These are phyloP conservation scores for Lepiota venenata DNA, from an alignment of 768 basidiomycete genomes.

Conservation along the genomic window DNA sequence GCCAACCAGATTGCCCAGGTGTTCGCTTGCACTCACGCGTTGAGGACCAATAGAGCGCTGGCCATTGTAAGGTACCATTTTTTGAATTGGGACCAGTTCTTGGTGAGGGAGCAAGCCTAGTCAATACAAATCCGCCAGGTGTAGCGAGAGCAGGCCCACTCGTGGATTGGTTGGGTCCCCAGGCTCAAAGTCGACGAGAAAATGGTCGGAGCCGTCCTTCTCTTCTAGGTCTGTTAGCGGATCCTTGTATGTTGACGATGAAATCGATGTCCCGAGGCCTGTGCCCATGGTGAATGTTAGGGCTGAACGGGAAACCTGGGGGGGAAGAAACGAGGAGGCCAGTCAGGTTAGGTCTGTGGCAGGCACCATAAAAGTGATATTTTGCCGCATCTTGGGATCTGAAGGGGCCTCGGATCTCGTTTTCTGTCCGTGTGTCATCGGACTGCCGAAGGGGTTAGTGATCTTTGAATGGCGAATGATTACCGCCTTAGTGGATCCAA, in stretches of 20 bases:
- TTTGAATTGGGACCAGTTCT: constrained; percentile 45
- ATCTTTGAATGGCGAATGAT: background rate
- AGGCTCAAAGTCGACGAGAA: constrained; percentile 32
- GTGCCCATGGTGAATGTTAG: background rate
- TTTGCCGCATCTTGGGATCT: constrained; percentile 3
- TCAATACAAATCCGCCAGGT: background rate
- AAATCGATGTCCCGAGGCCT: constrained; percentile 12
- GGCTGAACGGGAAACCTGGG: background rate
- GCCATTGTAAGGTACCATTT: constrained; percentile 53
- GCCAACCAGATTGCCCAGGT: background rate
- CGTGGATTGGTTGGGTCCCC: constrained; percentile 46
- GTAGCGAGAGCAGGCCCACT: constrained; percentile 22
- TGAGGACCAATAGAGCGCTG: constrained; percentile 48
- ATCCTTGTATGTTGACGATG: constrained; percentile 16
- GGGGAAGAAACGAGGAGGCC: background rate
- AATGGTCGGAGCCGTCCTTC: constrained; percentile 23
- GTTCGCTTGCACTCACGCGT: constrained; percentile 37
- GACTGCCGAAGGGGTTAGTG: background rate
- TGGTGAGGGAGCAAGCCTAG: constrained; percentile 17
- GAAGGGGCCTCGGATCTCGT: background rate
- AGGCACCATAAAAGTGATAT: background rate
- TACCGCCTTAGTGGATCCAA: background rate
- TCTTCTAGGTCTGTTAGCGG: constrained; percentile 6
- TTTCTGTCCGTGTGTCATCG: constrained; percentile 11
- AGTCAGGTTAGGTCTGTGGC: background rate